Conservation (phyloP, 73 alveolate species). For the Symbiodinium pilosum region DNA sequence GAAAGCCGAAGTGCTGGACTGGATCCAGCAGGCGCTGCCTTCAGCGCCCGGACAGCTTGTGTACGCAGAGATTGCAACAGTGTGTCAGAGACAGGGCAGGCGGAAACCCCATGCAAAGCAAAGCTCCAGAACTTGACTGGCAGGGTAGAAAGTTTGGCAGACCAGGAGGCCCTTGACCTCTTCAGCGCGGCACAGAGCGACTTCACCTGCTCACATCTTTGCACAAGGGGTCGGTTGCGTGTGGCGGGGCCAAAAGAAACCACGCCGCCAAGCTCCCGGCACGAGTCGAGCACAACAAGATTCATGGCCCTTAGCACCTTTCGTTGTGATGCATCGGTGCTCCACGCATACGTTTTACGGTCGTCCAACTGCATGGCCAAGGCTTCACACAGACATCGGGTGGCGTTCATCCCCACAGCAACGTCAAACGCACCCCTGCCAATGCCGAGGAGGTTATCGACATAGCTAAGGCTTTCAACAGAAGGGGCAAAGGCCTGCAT, state of each 20-base stretch:
- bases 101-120: neutral
- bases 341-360: neutral
- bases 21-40: neutral
- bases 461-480: neutral
- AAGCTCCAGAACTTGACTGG: neutral
- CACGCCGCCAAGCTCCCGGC: conserved; percentile 24
- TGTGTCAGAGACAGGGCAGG: neutral
- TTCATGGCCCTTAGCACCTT: neutral
- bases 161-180: neutral
- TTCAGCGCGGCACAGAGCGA: neutral
- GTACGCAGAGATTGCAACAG: neutral
- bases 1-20: neutral
- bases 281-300: neutral
- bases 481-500: neutral
- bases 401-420: neutral
- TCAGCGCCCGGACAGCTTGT: neutral
- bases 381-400: neutral
- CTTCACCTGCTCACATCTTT: neutral
- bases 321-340: neutral
- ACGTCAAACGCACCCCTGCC: neutral
- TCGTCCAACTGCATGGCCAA: neutral
- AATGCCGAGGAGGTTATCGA: neutral
- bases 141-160: neutral
- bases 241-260: neutral
- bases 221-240: neutral